Conservation (phyloP, 129 eudicot genomes). For the Tagetes patula region DNA sequence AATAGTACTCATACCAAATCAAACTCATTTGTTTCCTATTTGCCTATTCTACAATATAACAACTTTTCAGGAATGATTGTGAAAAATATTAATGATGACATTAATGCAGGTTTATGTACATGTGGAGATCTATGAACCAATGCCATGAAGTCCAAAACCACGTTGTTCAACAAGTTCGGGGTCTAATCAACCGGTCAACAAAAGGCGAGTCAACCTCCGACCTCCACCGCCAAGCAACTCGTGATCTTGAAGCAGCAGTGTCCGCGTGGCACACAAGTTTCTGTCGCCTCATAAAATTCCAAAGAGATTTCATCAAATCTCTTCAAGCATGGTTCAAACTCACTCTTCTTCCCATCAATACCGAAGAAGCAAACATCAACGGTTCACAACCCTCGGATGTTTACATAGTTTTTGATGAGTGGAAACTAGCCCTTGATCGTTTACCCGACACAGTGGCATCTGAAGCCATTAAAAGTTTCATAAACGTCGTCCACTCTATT, state of each 20-base stretch:
- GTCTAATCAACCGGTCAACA: slow-evolving; percentile 58
- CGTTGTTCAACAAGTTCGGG: slow-evolving; percentile 92
- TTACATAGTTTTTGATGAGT: slow-evolving; percentile 66
- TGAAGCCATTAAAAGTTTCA: slow-evolving; percentile 90
- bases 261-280: slow-evolving; percentile 91
- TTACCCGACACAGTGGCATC: slow-evolving; percentile 93
- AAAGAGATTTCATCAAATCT: slow-evolving; percentile 75
- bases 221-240: slow-evolving; percentile 90
- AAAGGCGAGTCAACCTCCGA: slow-evolving; percentile 83
- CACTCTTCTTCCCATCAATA: slow-evolving; percentile 61
- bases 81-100: not conserved
- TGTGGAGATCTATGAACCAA: slow-evolving; percentile 97
- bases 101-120: slow-evolving; percentile 86
- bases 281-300: slow-evolving; percentile 81
- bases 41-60: not conserved
- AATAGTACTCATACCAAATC: too few species aligned
- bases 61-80: too few species aligned
- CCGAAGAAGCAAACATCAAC: slow-evolving; percentile 37
- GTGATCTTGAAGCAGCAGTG: slow-evolving; percentile 90
- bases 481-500: slow-evolving; percentile 83
- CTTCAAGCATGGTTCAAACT: slow-evolving; percentile 92
- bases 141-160: slow-evolving; percentile 87
- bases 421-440: slow-evolving; percentile 89
- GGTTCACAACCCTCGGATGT: slow-evolving; percentile 55
- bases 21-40: too few species aligned